These are phyloP conservation scores for Erythrophleum ivorense DNA, from an alignment of 331 rosid genomes.

Conservation along the genomic window DNA sequence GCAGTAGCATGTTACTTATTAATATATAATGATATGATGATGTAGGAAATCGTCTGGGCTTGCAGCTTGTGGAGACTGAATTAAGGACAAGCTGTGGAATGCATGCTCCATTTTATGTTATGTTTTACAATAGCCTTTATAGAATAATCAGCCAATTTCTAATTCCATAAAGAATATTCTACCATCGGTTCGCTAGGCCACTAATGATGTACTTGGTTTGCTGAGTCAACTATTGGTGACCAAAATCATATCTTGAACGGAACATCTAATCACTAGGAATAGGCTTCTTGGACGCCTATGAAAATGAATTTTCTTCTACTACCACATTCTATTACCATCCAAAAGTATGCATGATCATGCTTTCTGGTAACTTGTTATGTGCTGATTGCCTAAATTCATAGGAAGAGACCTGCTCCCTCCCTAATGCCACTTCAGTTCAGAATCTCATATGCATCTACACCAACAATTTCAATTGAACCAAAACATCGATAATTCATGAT, in stretches of 20 bases:
- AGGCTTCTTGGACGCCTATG: not conserved
- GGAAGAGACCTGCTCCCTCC: too few species aligned
- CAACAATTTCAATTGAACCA: not conserved
- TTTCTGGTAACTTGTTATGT: not conserved
- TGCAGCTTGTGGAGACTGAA: not conserved
- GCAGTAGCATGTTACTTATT: not conserved
- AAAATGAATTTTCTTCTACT: not conserved
- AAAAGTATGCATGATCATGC: not conserved
- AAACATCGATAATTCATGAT: not conserved
- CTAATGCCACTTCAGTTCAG: not conserved
- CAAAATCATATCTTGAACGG: not conserved
- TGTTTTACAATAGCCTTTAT: not conserved
- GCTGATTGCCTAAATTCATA: too few species aligned
- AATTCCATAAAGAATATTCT: not conserved
- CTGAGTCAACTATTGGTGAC: not conserved
- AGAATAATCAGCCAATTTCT: not conserved
- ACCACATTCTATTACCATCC: not conserved
- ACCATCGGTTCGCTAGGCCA: not conserved
- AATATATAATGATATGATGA: conserved; percentile 11
- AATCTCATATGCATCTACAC: not conserved
- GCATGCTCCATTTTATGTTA: not conserved
- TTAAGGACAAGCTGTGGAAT: not conserved
- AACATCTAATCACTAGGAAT: not conserved
- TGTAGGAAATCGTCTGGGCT: not conserved
- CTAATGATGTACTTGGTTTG: not conserved